phyloP scores from a whole-genome alignment of 345 rosid genomes.

The Streptanthus diversifolius region DNA sequence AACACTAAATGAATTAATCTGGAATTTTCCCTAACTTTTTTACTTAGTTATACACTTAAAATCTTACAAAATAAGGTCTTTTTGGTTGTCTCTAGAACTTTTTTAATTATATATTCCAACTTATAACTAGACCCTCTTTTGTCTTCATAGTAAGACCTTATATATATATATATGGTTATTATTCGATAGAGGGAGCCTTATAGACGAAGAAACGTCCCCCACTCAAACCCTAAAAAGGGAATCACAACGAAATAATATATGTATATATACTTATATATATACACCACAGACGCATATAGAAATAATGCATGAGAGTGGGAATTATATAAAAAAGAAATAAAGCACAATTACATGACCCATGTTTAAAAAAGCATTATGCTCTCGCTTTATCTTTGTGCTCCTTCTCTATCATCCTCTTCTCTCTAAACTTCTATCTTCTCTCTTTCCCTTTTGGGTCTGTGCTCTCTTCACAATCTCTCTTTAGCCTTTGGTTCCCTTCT shows the following conservation, averaged over 20 bases:
- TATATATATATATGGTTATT: background rate
- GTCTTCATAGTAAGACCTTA: conserved; percentile 9
- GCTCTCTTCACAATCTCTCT: conserved; percentile 28
- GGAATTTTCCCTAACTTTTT: background rate
- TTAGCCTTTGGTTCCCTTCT: conserved; percentile 32
- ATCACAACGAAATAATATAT: conserved; percentile 7
- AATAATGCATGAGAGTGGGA: conserved; percentile 29
- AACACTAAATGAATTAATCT: conserved; percentile 4
- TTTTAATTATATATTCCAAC: conserved; percentile 1
- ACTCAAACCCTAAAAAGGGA: conserved; percentile 37
- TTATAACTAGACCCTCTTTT: background rate
- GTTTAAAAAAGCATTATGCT: conserved; percentile 27
- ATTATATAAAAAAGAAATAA: conserved; percentile 19
- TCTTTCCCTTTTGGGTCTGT: conserved; percentile 31
- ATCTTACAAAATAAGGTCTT: background rate
- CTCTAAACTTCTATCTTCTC: conserved; percentile 30
- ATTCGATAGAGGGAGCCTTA: conserved; percentile 29
- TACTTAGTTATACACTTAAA: background rate
- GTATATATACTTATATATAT: background rate
- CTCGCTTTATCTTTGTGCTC: conserved; percentile 34
- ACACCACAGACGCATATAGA: background rate
- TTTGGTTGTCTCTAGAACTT: conserved; percentile 21
- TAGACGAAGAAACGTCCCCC: conserved; percentile 33
- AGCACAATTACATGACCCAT: conserved; percentile 35
- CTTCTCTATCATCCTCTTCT: conserved; percentile 34